Evolutionary conservation across 2,329 filamentous ascomycete genomes (phyloP), one percentile per base, ranked within the genome.

Genomic region (Colletotrichum costaricense): DNA sequence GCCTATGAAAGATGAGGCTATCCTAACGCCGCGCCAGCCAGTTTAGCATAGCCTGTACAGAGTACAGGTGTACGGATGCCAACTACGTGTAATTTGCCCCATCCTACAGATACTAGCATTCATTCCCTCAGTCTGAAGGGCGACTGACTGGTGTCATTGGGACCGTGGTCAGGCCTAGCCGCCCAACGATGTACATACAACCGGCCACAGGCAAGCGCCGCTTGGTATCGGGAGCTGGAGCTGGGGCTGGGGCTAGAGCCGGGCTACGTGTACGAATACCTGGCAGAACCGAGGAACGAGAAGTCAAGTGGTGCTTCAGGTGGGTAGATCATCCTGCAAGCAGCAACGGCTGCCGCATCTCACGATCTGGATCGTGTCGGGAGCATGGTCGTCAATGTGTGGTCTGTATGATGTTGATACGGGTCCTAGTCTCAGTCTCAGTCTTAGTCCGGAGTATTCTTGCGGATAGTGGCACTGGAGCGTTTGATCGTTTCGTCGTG

Each of bases 321-420:
- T 22, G 30, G 19, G 3, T 22, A 19, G 22, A n/a, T 52, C 19
- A 30, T 24, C 33, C 42, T 49, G 60, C 46, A 64, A 19, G 38
- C 38, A 42, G 38, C 38, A 16, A 55, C n/a, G 22, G 46, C 46
- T 64, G 28, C 62, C 62, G 62, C 49, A 55, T 35, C 62, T 64
- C 22, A 54, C 30, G 14, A 35, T 35, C 49, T n/a, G 8, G 12
- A 55, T 26, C 24, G 38, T n/a, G 42, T 35, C 16, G 42, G n/a
- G 42, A 49, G 42, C 16, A 49, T 49, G 42, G 7, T 42, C 38
- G 16, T 42, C 38, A 14, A 42, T 42, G 38, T 42, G 38, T 42
- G 16, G 14, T 42, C 38, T 42, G 14, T 42, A 42, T 19, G 33
- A 35, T 42, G 19, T 42, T 42, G 33, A 35, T 12, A 35, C 12